These are phyloP conservation scores for Microbotryum silenes-acaulis DNA, from an alignment of 1,284 basidiomycete species.

Conservation along the genomic window DNA sequence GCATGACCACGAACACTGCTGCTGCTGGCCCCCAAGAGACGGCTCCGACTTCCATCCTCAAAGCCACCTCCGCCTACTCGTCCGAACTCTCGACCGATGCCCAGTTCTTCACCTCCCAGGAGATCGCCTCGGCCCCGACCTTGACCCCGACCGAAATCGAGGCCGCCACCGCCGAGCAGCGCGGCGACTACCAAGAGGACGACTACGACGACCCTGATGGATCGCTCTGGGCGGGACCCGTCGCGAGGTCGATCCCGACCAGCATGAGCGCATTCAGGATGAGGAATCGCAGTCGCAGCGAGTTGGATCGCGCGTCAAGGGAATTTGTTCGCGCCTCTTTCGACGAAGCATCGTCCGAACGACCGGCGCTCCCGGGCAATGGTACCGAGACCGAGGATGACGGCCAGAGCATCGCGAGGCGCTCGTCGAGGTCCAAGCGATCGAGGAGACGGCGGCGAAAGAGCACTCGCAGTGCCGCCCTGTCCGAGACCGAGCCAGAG, in stretches of 20 bases:
- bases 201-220: constrained; percentile 37
- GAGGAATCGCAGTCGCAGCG: constrained; percentile 23
- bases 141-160: neutral
- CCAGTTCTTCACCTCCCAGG: constrained; percentile 27
- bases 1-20: neutral
- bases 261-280: constrained; percentile 32
- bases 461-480: neutral
- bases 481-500: neutral
- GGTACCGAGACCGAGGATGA: constrained; percentile 8
- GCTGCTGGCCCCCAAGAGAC: neutral
- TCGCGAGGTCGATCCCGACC: constrained; percentile 33
- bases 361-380: neutral
- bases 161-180: constrained; percentile 5
- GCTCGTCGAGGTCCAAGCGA: constrained; percentile 10
- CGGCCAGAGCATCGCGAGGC: constrained; percentile 9
- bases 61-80: constrained; percentile 21
- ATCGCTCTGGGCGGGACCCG: constrained; percentile 33
- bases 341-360: neutral
- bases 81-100: constrained; percentile 6
- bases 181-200: constrained; percentile 21
- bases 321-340: constrained; percentile 3
- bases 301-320: constrained; percentile 19
- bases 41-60: constrained; percentile 22
- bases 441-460: neutral
- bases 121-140: neutral